Base-by-base conservation (phyloP, 1,284 basidiomycete genomes). In the Boletellus deceptivus region DNA sequence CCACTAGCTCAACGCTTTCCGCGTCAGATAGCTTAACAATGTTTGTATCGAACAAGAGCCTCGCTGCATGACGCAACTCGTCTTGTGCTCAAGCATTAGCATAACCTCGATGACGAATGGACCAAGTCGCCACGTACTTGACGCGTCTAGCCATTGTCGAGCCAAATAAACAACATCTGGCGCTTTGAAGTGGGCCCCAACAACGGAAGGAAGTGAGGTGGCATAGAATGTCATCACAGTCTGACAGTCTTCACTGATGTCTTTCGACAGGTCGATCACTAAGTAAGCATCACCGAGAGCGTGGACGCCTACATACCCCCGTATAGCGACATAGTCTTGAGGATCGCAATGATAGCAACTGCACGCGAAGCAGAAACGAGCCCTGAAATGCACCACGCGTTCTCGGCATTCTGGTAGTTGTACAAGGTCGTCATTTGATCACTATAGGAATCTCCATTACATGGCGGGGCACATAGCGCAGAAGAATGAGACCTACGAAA, bases 181-280 rank as follows among this genome's bases (percentile, higher is more conserved):
- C 6, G 82, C 68, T 50, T 82, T 72, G 59, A 83, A 93, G 1
- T 63, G 63, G 0, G 71, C 55, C 1, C 88, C 86, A 8, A 89
- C 75, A 8, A 72, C 71, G 20, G 79, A 72, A 0, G 79, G 75
- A 25, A 96, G 71, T 1, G 85, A 83, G 0, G 84, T 78, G 0
- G 85, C 76, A 68, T 92, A 94, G 68, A 89, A 94, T 0, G 85
- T 77, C 54, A 88, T 83, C 13, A 91, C 80, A 3, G 86, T 82
- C 48, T 80, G 84, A 4, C 85, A 84, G 35, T 75, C 74, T 41
- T 84, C 78, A 43, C 84, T 78, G 6, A 80, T 73, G 34, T 88
- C 91, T 90, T 27, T 40, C 13, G 25, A 24, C n/a, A 45, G 38
- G 11, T 14, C 2, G 17, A n/a, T 55, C 58, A 45, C 37, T 39